A percentile compares a stretch with the other conserved stretches of the same genome.
These are phyloP conservation scores for Calonectria fujianensis DNA, from an alignment of 2,329 filamentous ascomycete genomes.

Conservation along the genomic window DNA sequence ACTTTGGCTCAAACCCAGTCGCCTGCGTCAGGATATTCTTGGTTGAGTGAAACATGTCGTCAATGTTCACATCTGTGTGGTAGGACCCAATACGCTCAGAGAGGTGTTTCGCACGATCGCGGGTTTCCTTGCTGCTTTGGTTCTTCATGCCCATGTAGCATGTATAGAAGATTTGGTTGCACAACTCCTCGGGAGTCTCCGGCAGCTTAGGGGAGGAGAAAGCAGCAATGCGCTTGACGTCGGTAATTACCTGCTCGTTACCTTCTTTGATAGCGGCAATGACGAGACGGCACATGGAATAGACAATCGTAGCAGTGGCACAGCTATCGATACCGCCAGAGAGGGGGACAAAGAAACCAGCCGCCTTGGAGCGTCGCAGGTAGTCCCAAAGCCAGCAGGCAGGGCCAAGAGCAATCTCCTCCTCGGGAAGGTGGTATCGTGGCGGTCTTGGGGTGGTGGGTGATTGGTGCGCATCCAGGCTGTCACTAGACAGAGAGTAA, in stretches of 20 bases:
- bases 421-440: conserved; percentile 49
- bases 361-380: conserved; percentile 66
- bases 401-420: conserved; percentile 48
- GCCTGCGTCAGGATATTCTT: background rate
- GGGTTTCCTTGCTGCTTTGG: conserved; percentile 79
- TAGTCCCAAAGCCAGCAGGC: conserved; percentile 71
- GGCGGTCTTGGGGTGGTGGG: background rate
- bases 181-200: conserved; percentile 74
- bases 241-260: background rate
- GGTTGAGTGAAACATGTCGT: background rate
- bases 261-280: background rate
- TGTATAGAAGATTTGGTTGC: conserved; percentile 61
- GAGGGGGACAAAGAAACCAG: conserved; percentile 63
- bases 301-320: background rate
- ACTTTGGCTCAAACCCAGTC: background rate
- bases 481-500: background rate
- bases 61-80: background rate
- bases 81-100: conserved; percentile 68
- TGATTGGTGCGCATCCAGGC: background rate
- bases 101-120: conserved; percentile 78
- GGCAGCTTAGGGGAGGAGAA: background rate
- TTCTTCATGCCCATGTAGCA: conserved; percentile 79
- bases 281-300: background rate
- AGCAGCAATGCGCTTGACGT: background rate
- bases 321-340: conserved; percentile 55